Evolutionary conservation across 352 stramenopile species (phyloP), one percentile per base, ranked within the genome.

Genomic region (Globisporangium parvum): DNA sequence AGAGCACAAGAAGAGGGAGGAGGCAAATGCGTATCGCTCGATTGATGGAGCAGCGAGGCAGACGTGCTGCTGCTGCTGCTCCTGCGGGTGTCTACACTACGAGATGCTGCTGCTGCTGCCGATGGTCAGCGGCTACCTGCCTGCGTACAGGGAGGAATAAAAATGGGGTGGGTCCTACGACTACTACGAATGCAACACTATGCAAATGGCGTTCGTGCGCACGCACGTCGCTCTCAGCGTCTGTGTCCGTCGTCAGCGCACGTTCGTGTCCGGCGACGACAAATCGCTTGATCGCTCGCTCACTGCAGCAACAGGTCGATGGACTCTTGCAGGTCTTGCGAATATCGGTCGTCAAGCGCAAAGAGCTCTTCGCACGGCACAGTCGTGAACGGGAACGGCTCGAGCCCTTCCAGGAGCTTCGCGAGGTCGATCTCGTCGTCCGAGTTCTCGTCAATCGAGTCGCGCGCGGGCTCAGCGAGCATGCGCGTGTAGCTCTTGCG

Each of bases 321-420:
- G 6, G 71, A 75, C 37, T 85, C 71, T 47, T 76, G 58, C 54
- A 85, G 69, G 63, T 83, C 73, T 74, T 78, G 70, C 62, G 64
- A 69, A 62, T 83, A 83, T 44, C 55, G 62, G 48, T 87, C 70
- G 40, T 79, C 62, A 1, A 61, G 57, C 48, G 82, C 57, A n/a
- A 75, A 57, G 8, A 72, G 55, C 12, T 79, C 64, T 50, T 77
- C 71, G 8, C 67, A 69, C 17, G 72, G 54, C n/a, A 71, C 68
- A 2, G 63, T 49, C 14, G 59, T 67, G 60, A 78, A 89, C 23
- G 79, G 79, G 40, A 85, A 62, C 35, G 79, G 79, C 39, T 87
- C 74, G 35, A 74, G 60, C 1, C 53, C 47, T n/a, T 62, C 53
- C 3, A 85, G 46, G 23, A 75, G 21, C 14, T 52, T 37, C 18